Conservation (phyloP, 2,329 filamentous ascomycete genomes). For the Hymenoscyphus fraxineus region DNA sequence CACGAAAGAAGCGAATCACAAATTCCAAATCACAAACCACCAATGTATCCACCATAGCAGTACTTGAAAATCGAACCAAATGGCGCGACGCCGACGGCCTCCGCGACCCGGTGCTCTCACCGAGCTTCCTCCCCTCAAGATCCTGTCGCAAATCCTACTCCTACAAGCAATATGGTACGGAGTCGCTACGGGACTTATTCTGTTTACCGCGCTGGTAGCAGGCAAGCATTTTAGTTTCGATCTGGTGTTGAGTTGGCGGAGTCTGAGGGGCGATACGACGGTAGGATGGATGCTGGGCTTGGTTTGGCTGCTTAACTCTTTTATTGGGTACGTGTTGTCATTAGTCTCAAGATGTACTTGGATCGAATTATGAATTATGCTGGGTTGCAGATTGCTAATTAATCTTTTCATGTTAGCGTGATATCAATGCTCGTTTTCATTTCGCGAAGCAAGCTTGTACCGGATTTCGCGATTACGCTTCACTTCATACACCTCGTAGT, state of each 20-base stretch:
- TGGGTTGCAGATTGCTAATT: conserved; percentile 5
- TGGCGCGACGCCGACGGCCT: conserved; percentile 52
- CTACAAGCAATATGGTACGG: conserved; percentile 64
- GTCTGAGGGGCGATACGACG: conserved; percentile 62
- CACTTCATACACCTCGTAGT: conserved; percentile 78
- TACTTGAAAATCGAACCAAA: conserved; percentile 11
- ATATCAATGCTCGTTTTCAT: conserved; percentile 81
- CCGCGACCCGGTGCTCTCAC: conserved; percentile 62
- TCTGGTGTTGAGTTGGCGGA: conserved; percentile 60
- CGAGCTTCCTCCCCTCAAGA: conserved; percentile 63
- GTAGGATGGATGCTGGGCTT: conserved; percentile 66
- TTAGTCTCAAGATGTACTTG: not conserved
- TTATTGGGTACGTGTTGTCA: conserved; percentile 52
- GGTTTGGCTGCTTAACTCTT: conserved; percentile 63
- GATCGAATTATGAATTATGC: not conserved
- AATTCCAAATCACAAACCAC: conserved; percentile 3
- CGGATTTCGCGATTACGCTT: conserved; percentile 88
- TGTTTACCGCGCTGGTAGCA: conserved; percentile 65
- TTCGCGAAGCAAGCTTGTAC: conserved; percentile 86
- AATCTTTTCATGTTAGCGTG: conserved; percentile 51
- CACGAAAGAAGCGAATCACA: not conserved
- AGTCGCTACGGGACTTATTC: conserved; percentile 56
- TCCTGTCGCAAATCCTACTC: conserved; percentile 62
- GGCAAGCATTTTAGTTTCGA: conserved; percentile 56
- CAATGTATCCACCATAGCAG: conserved; percentile 15